Evolutionary conservation across 305 asterid genomes (phyloP), one percentile per base, ranked within the genome.

Genomic region (Caryopteris hybrid): DNA sequence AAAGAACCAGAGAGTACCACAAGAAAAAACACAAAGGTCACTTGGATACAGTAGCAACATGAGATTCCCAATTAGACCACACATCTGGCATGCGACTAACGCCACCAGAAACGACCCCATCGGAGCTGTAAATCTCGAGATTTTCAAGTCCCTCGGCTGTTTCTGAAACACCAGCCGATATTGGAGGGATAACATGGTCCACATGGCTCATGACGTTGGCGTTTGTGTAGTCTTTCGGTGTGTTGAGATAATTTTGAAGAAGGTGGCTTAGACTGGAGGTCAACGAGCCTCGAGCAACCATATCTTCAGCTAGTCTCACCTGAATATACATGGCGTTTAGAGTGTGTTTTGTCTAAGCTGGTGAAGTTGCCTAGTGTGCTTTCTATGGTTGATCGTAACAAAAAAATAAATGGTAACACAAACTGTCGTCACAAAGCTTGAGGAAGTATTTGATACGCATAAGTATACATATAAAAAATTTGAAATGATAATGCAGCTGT

Each of bases 291-390:
- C 98, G 91, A 33, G 90, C 72, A 13, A 90, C 90, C 93, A 84
- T 79, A 20, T 88, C 98, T 74, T 92, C 95, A 0, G 95, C 98
- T 77, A 92, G 83, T 75, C 86, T 92, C 82, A 92, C 98, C 96
- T 91, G 74, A 43, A 68, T 48, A 65, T 43, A 53, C 12, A 29
- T 2, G 16, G 14, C 2, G 6, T 20, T 22, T 18, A 36, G 34
- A 51, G 34, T 51, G 57, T 3, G 8, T 36, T 42, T 43, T 12
- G 21, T 43, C 50, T 43, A 14, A 14, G 20, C 14, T 43, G 43
- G 43, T 10, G 13, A 38, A 7, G 12, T 38, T 39, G 0, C 45
- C 11, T 45, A 29, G 42, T 14, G 61, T n/a, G 48, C 4, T 34
- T 17, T 11, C 33, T 45, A 16, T 45, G 6, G 52, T 45, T 2